Evolutionary conservation across 306 rosid species (phyloP).

Genomic region (Dryas alaskensis): DNA sequence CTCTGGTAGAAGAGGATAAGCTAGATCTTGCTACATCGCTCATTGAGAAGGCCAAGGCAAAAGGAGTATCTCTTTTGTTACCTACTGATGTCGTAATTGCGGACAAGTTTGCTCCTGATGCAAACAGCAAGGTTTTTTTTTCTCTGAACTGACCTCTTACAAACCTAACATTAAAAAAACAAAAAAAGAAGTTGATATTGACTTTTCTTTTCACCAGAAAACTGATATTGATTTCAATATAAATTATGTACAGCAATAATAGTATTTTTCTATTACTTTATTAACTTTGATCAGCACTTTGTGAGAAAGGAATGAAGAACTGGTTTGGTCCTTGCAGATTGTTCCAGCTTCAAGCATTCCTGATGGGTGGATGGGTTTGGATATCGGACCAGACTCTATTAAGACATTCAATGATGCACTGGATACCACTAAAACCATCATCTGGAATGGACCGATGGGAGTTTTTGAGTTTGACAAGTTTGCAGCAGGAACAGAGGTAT

Average conservation of each 20-base stretch:
- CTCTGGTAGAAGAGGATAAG: slow-evolving; percentile 96
- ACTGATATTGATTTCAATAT: neutral
- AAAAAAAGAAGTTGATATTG: neutral
- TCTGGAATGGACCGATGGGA: slow-evolving; percentile 99
- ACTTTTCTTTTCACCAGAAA: neutral
- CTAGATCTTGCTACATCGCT: slow-evolving; percentile 84
- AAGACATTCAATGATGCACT: slow-evolving; percentile 79
- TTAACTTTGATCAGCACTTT: neutral
- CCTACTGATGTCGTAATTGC: slow-evolving; percentile 93
- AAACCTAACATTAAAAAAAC: neutral
- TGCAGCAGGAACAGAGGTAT: slow-evolving; percentile 95
- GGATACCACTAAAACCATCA: slow-evolving; percentile 85
- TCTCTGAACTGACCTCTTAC: slow-evolving; percentile 19
- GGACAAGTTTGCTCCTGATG: slow-evolving; percentile 98
- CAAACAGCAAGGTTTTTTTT: slow-evolving; percentile 87
- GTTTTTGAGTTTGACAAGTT: slow-evolving; percentile 97
- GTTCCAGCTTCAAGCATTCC: slow-evolving; percentile 94
- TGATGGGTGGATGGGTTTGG: slow-evolving; percentile 99
- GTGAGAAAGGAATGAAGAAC: slow-evolving; percentile 18
- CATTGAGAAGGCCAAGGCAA: slow-evolving; percentile 79
- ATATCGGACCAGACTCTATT: slow-evolving; percentile 94
- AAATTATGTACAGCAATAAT: neutral
- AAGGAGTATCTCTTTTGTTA: slow-evolving; percentile 92
- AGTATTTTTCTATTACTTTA: neutral
- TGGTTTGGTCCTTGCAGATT: slow-evolving; percentile 48